Evolutionary conservation across 441 rosid genomes (phyloP), one percentile per base, ranked within the genome.

Genomic region (Flueggea neowawraea): DNA sequence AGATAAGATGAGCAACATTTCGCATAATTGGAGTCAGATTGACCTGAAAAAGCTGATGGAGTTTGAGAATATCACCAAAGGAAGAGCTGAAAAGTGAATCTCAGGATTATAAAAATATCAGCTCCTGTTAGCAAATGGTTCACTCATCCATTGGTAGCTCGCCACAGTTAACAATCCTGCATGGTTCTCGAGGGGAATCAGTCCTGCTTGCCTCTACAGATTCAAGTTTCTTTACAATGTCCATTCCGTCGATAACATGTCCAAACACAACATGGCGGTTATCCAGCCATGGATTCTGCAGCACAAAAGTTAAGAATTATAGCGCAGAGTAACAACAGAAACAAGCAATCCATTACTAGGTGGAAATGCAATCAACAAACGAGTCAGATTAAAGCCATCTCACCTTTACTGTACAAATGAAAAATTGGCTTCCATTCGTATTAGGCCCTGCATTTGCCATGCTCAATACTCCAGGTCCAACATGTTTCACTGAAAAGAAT

Each of bases 361-460:
- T 22, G 28, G 28, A 22, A 22, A 22, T 22, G 28, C 1, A 22
- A 22, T 22, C 28, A 22, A 22, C 28, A 22, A 22, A 22, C 28
- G 28, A 22, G 28, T 22, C 28, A 22, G 28, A 22, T 22, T 22
- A 22, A 22, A 22, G 28, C 28, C 28, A 22, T 22, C 66, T 71
- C 36, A 93, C 97, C 94, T 81, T 82, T 48, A 95, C 96, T 14
- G 98, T 91, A 76, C 99, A 91, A 69, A 95, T 88, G 71, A 94
- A 91, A 78, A 94, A 89, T 65, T 94, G 99, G 78, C 99, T 91
- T 61, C 98, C 97, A 62, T 95, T 95, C 43, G 99, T 95, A 69
- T 95, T 81, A 13, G 99, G 96, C 31, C 99, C 97, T 53, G 97
- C 97, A 78, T 95, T 95, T 60, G 97, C 99, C 99, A 95, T 95